These are phyloP conservation scores for Cucurbitaria berberidis DNA, from an alignment of 2,329 filamentous ascomycete genomes.

Conservation along the genomic window DNA sequence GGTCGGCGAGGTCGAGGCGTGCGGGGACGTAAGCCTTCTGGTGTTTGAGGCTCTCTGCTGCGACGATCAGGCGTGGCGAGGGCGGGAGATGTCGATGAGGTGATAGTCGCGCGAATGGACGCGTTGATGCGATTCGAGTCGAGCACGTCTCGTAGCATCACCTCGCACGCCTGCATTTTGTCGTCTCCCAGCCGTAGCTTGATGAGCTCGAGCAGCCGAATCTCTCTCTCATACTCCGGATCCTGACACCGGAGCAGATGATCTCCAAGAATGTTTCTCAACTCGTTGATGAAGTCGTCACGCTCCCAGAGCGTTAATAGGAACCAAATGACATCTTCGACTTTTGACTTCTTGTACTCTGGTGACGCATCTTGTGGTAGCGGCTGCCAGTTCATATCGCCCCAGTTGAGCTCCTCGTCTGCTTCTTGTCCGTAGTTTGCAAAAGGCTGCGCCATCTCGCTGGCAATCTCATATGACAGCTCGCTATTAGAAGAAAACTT, in stretches of 20 bases:
- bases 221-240: constrained; percentile 73
- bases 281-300: constrained; percentile 93
- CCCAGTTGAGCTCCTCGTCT: constrained; percentile 78
- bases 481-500: constrained; percentile 65
- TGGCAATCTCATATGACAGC: constrained; percentile 70
- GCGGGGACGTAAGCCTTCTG: constrained; percentile 25
- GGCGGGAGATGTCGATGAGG: constrained; percentile 6
- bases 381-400: constrained; percentile 91
- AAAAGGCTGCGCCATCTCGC: constrained; percentile 68
- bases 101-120: constrained; percentile 44
- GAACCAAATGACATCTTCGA: constrained; percentile 89
- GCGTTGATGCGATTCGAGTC: constrained; percentile 79
- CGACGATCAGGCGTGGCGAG: constrained; percentile 28
- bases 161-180: constrained; percentile 89
- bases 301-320: constrained; percentile 87
- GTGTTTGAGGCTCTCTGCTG: constrained; percentile 23
- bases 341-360: constrained; percentile 85
- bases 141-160: constrained; percentile 93
- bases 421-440: constrained; percentile 60
- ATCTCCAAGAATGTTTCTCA: constrained; percentile 87
- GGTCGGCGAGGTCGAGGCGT: constrained; percentile 36
- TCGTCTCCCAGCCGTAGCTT: constrained; percentile 88
- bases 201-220: constrained; percentile 82
- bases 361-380: constrained; percentile 92
- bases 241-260: constrained; percentile 71